These are phyloP conservation scores for Chrysoporthe deuterocubensis DNA, from an alignment of 2,329 filamentous ascomycete genomes.

Conservation along the genomic window DNA sequence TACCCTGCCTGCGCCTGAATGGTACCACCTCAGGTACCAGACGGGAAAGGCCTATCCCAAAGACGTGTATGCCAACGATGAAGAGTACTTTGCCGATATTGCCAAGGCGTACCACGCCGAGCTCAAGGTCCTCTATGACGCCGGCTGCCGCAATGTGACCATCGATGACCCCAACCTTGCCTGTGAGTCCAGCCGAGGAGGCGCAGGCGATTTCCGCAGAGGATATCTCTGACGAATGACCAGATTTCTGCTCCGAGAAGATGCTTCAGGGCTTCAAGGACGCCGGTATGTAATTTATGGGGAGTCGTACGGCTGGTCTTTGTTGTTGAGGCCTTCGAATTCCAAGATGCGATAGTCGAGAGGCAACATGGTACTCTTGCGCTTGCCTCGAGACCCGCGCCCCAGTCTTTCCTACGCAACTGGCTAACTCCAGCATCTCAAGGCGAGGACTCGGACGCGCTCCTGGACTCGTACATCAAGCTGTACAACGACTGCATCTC, in stretches of 20 bases:
- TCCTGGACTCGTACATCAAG: conserved; percentile 72
- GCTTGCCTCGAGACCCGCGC: too few species aligned
- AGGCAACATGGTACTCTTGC: too few species aligned
- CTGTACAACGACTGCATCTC: conserved; percentile 74
- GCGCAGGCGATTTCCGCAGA: not conserved
- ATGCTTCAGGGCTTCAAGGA: conserved; percentile 64
- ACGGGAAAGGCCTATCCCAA: conserved; percentile 53
- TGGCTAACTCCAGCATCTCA: not conserved
- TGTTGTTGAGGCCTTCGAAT: not conserved
- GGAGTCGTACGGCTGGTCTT: not conserved
- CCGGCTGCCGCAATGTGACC: conserved; percentile 57
- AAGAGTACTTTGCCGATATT: conserved; percentile 56
- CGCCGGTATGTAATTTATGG: conserved; percentile 41
- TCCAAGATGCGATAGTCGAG: too few species aligned
- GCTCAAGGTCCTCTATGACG: conserved; percentile 51
- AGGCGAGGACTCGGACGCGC: conserved; percentile 62
- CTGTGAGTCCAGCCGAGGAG: conserved; percentile 32
- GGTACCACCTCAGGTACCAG: conserved; percentile 62
- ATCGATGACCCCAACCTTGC: conserved; percentile 67
- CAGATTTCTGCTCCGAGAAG: conserved; percentile 70
- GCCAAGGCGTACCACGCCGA: conserved; percentile 54
- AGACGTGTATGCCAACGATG: conserved; percentile 51
- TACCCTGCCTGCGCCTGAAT: conserved; percentile 64
- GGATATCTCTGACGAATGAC: not conserved
- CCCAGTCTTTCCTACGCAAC: not conserved